Evolutionary conservation across 768 basidiomycete genomes (phyloP).

Genomic region (Pleurotus eryngii): DNA sequence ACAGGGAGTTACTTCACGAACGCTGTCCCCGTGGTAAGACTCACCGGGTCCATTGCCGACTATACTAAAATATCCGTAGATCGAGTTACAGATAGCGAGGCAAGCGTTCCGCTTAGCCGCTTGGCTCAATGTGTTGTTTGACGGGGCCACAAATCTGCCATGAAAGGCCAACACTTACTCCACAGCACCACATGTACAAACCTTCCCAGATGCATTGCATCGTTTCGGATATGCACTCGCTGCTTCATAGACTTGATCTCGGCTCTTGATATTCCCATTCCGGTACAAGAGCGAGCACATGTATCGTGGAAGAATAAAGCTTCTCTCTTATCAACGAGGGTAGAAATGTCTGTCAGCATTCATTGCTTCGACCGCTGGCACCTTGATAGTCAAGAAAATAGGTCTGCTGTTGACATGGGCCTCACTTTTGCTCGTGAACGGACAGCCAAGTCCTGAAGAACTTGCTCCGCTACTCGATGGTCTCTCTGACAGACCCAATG

Average conservation of each 20-base stretch:
- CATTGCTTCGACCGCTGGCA: background rate
- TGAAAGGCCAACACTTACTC: conserved; percentile 15
- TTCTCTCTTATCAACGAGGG: background rate
- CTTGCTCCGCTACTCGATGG: conserved; percentile 20
- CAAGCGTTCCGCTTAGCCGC: conserved; percentile 47
- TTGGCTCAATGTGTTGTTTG: conserved; percentile 48
- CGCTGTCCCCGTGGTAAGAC: conserved; percentile 32
- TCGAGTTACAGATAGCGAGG: conserved; percentile 44
- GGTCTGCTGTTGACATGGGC: background rate
- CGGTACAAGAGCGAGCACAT: background rate
- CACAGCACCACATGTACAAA: no score
- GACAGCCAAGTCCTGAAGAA: conserved; percentile 19
- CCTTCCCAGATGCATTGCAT: no score
- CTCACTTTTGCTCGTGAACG: background rate
- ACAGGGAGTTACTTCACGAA: conserved; percentile 34
- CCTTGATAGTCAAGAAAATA: background rate
- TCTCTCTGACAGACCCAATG: conserved; percentile 3
- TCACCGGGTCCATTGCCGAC: no score
- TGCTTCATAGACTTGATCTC: no score
- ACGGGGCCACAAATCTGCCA: conserved; percentile 33
- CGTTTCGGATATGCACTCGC: no score
- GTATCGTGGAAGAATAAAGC: background rate
- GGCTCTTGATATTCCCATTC: no score
- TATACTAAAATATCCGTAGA: conserved; percentile 18
- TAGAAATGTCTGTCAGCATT: background rate